Conservation (phyloP, 352 stramenopile genomes). For the Phytophthora brassicae region DNA sequence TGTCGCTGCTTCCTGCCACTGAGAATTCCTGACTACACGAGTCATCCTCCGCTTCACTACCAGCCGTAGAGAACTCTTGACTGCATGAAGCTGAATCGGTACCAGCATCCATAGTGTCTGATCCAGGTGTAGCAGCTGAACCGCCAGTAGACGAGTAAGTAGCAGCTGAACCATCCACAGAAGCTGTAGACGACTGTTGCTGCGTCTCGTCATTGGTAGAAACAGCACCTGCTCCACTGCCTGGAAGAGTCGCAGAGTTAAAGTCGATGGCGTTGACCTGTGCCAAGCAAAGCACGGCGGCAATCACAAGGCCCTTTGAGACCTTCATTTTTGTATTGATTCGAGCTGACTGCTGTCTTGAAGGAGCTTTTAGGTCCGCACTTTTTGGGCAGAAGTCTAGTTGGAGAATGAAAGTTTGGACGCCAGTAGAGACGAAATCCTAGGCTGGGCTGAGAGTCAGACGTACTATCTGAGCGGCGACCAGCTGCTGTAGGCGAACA, state of each 20-base stretch:
- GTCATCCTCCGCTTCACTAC: constrained; percentile 1
- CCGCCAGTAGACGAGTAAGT: constrained; percentile 4
- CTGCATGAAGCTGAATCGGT: constrained; percentile 33
- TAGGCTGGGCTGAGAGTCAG: constrained; percentile 36
- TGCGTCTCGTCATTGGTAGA: constrained; percentile 14
- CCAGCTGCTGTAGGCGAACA: constrained; percentile 24
- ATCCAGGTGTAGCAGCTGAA: constrained; percentile 6
- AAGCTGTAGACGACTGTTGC: constrained; percentile 1
- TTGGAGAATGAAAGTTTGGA: constrained; percentile 30
- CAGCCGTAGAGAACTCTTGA: constrained; percentile 30
- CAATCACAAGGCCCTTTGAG: constrained; percentile 49
- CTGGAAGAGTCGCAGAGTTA: constrained; percentile 14
- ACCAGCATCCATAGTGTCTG: no score
- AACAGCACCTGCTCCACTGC: constrained; percentile 25
- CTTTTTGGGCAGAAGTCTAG: constrained; percentile 28
- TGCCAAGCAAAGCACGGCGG: constrained; percentile 51
- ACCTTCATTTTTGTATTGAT: constrained; percentile 34
- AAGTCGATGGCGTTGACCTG: constrained; percentile 64
- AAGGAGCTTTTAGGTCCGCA: not conserved
- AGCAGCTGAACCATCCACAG: constrained; percentile 5
- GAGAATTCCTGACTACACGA: constrained; percentile 39
- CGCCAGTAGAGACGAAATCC: constrained; percentile 4
- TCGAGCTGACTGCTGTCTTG: not conserved
- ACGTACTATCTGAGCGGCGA: constrained; percentile 10
- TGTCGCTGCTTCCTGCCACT: constrained; percentile 19